Evolutionary conservation across 495 filamentous ascomycete species (phyloP), one percentile per base, ranked within the genome.

Genomic region (Halenospora varia): DNA sequence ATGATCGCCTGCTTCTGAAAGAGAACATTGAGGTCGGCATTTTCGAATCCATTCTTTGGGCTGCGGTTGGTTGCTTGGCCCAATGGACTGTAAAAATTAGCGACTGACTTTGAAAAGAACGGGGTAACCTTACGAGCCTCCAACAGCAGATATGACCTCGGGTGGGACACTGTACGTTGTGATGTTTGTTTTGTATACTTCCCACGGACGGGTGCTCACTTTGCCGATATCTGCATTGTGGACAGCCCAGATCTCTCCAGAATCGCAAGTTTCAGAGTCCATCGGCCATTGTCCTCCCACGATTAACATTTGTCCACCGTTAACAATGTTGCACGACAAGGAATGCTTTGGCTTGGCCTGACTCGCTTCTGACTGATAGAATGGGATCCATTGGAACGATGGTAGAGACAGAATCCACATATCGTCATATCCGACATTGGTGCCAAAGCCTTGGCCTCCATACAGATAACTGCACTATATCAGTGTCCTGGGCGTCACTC

Each of bases 121-220:
- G n/a, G 25, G 40, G 13, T 39, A 15, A 62, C 71, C n/a, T 63
- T 71, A 75, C 71, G 72, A 66, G 49, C 77, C 77, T 20, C 75
- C 75, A 55, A 80, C 66, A 3, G 69, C 65, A 40, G 65, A 55
- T 13, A 74, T 64, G 24, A 79, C 65, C 46, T 70, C 68, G 15
- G 60, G 51, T 2, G 77, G 77, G n/a, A 79, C 75, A 3, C 60
- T 57, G 60, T 80, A 79, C 15, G 63, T 58, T 24, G 66, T 68
- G 10, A 71, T 63, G 18, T 73, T 70, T 10, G 70, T 66, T 46
- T 70, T 64, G 49, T 72, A 75, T 8, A 11, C 60, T 4, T 35
- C 13, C 29, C 29, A 35, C 13, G 13, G 6, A 6, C 13, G 4
- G 29, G 6, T 13, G 13, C 29, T 35, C 6, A 35, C 29, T 35